These are phyloP conservation scores for Miscanthus lutarioriparius DNA, from an alignment of 176 grass and related monocot species.

Conservation along the genomic window DNA sequence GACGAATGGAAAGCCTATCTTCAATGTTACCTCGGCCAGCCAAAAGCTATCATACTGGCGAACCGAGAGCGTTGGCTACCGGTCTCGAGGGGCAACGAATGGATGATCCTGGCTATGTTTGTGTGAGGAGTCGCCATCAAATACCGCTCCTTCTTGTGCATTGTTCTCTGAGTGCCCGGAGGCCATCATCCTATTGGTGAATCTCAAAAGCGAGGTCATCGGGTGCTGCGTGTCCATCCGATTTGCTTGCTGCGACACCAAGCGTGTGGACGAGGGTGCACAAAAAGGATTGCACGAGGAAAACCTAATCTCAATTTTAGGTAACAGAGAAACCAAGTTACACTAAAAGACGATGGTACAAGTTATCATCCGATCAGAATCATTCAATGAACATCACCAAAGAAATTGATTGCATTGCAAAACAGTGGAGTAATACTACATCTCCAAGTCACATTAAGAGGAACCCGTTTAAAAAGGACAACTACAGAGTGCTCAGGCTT, in stretches of 20 bases:
- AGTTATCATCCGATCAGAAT: neutral
- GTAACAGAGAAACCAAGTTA: neutral
- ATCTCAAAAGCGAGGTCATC: neutral
- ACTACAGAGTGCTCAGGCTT: neutral
- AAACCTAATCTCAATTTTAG: neutral
- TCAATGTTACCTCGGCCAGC: neutral
- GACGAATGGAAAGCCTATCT: neutral
- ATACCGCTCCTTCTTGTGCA: neutral
- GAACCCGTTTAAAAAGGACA: neutral
- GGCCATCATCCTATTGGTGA: neutral
- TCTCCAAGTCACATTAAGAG: neutral
- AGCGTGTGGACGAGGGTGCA: neutral
- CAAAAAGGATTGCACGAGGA: neutral
- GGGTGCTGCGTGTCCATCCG: neutral
- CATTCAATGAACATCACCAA: neutral
- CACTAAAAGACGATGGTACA: neutral
- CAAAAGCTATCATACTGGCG: constrained; percentile 7
- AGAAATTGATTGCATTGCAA: neutral
- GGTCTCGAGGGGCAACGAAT: neutral
- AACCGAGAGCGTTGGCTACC: neutral
- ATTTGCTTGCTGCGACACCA: neutral
- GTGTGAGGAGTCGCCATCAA: neutral
- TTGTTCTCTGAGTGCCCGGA: neutral
- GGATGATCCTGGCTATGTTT: neutral
- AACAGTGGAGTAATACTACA: too few relatives aligned